Base-by-base conservation (phyloP, 1,284 basidiomycete genomes). In the Cryptococcus floricola region DNA sequence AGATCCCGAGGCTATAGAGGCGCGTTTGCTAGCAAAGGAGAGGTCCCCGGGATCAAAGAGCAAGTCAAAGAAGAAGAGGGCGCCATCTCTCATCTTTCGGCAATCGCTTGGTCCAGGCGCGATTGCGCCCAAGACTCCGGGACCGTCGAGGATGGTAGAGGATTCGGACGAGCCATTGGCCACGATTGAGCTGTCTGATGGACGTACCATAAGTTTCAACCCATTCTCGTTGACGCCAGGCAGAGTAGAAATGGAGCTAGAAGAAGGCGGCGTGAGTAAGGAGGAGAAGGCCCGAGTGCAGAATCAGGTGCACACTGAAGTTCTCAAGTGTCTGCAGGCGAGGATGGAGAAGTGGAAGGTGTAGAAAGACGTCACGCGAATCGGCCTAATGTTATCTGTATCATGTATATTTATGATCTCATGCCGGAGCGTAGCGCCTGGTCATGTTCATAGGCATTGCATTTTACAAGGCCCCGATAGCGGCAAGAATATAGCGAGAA, bases 1-100 rank as follows among this genome's bases (percentile, higher is more conserved):
- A 2, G 71, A 77, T 53, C 62, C 70, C 3, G 71, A 61, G 37
- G 67, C 59, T 16, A 62, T 74, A 60, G 73, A 75, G 56, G 61
- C 62, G 4, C 43, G 62, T 14, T 38, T 70, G 7, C 49, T 69
- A 4, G 58, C 66, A 14, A 56, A 63, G 25, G 13, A 38, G 7
- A 51, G 54, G 31, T 46, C 56, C 10, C 39, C 43, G 16, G 16
- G 12, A 2, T 54, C 61, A 38, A 59, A 38, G 13, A 50, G 38
- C 48, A 48, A 43, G 14, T 39, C 44, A 18, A 57, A 56, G 28
- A 57, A 57, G 38, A 69, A 67, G 54, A 57, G 70, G 12, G 64
- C 56, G 1, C 69, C 71, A 1, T 68, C 65, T 5, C 56, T 75
- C 5, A 51, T 74, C n/a, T 74, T 73, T 60, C 62, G 68, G 2